Evolutionary conservation across 257 asterid genomes (phyloP), one percentile per base, ranked within the genome.

Genomic region (Coffea eugenioides): DNA sequence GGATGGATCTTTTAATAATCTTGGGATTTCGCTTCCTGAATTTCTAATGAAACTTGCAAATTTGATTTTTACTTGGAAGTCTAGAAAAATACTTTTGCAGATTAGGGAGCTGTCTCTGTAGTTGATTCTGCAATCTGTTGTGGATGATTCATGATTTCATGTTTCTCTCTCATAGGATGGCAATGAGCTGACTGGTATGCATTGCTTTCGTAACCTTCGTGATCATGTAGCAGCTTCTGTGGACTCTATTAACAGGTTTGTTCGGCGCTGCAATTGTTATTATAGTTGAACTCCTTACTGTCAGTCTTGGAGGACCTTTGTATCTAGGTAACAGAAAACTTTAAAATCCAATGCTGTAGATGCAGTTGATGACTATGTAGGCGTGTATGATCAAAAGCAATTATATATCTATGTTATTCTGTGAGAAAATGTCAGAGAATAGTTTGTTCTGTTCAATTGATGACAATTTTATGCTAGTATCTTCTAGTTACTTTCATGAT

Each of bases 221-320:
- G 97, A 91, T 82, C 93, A 89, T 67, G 91, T 95, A 81, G 84
- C 95, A 77, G 77, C 93, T 83, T 91, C 97, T 59, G 86, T 91
- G 74, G 98, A 95, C 79, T 91, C 99, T 77, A 91, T 95, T 83
- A 93, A 95, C 93, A 95, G 98, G 99, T 93, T 86, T 75, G 96
- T 82, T 77, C 59, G 79, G 79, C 72, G 27, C 39, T 82, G 81
- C 56, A 75, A 34, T 82, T 79, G 56, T 71, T 77, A 25, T 69
- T 81, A 27, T 45, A 36, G 64, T 82, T 43, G 59, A 71, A 59
- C 77, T 71, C 67, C 15, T 8, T 34, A 7, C 25, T 54, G 54
- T 59, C 18, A 61, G 34, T 27, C 39, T 27, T 59, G 66, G 31
- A 59, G 14, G 8, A 21, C 11, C 66, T 77, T 13, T 43, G 80